Conservation (phyloP, 1,139 yeast genomes). For the Pichia norvegensis region DNA sequence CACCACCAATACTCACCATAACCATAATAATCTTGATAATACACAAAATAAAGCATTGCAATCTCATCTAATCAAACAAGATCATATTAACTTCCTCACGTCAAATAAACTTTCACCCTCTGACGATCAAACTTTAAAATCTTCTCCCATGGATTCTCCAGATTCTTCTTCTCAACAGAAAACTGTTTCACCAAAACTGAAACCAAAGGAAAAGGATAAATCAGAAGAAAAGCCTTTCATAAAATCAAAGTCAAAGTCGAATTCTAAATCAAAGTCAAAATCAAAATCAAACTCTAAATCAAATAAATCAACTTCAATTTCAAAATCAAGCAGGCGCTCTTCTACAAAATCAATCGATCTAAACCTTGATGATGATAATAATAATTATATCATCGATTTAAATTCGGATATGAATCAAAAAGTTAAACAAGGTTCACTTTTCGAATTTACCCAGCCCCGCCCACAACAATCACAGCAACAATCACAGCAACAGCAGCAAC, state of each 20-base stretch:
- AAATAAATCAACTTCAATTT: neutral
- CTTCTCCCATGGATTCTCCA: no score
- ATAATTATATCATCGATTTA: neutral
- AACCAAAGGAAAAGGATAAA: neutral
- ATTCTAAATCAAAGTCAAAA: neutral
- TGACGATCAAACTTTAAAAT: no score
- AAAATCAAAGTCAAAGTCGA: neutral
- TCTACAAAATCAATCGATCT: neutral
- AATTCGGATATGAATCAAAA: neutral
- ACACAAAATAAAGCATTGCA: neutral
- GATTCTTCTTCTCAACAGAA: no score
- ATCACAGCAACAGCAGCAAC: neutral
- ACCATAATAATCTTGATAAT: no score
- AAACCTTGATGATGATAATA: neutral
- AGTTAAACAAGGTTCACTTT: neutral
- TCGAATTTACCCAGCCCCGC: neutral
- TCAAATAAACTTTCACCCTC: no score
- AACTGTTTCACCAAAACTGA: no score
- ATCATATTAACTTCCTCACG: neutral
- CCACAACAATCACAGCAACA: neutral
- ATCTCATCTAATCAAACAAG: neutral
- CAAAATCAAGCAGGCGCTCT: neutral
- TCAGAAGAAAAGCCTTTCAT: neutral
- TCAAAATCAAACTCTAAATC: neutral
- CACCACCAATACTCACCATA: no score